A percentile compares a stretch with the other conserved stretches of the same genome.
Evolutionary conservation across 2,329 filamentous ascomycete genomes (phyloP).

Genomic region (Ophiosphaerella narmari): DNA sequence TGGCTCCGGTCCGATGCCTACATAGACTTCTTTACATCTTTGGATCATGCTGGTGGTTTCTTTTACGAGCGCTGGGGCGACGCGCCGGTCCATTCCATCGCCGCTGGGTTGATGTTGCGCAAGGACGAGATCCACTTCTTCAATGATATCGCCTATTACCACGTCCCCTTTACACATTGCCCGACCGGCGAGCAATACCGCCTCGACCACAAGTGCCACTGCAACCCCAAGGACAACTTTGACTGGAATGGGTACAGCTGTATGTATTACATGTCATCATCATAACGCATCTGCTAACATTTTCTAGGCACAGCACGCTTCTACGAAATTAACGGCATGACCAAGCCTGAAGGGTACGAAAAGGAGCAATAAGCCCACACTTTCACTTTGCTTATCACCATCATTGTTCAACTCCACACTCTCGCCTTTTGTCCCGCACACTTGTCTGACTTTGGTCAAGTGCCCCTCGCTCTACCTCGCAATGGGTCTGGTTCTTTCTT

Average conservation of each 20-base stretch:
- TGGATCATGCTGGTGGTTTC: slow-evolving; percentile 93
- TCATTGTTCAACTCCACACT: slow-evolving; percentile 4
- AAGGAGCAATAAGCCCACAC: slow-evolving; percentile 58
- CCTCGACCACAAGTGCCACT: slow-evolving; percentile 86
- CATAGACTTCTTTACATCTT: slow-evolving; percentile 83
- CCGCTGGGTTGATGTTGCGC: slow-evolving; percentile 80
- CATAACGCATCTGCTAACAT: slow-evolving; percentile 11
- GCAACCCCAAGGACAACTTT: slow-evolving; percentile 96
- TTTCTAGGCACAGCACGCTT: slow-evolving; percentile 81
- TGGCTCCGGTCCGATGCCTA: slow-evolving; percentile 92
- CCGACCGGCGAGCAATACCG: slow-evolving; percentile 86
- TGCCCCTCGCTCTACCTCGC: slow-evolving; percentile 29
- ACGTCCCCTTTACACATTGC: slow-evolving; percentile 97
- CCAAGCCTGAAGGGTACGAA: slow-evolving; percentile 86
- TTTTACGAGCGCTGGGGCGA: slow-evolving; percentile 99
- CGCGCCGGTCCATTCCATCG: slow-evolving; percentile 97
- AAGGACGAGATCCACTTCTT: slow-evolving; percentile 98
- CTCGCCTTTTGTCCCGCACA: slow-evolving; percentile 9
- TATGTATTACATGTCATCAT: slow-evolving; percentile 55
- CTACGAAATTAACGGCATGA: slow-evolving; percentile 79
- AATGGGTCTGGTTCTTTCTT: slow-evolving; percentile 30
- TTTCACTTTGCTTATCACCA: slow-evolving; percentile 13
- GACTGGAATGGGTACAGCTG: slow-evolving; percentile 99
- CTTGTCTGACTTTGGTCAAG: slow-evolving; percentile 35
- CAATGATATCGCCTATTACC: slow-evolving; percentile 97